Evolutionary conservation across 805 yeast genomes (phyloP).

Genomic region (Ogataea paraovalis): DNA sequence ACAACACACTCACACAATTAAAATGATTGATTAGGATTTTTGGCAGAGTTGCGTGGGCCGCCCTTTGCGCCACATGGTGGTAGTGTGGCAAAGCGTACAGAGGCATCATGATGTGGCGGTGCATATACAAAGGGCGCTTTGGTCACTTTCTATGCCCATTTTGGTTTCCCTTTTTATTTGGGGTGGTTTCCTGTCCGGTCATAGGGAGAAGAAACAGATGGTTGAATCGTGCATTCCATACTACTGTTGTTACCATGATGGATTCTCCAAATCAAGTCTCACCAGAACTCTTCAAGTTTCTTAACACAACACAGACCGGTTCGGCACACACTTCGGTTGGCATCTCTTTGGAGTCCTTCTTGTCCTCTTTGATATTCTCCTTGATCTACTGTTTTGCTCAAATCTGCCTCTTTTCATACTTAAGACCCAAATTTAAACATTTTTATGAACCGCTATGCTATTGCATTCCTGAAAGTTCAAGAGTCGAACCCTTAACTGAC

Average conservation of each 20-base stretch:
- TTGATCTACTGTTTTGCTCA: slow-evolving; percentile 52
- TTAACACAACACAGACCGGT: slow-evolving; percentile 20
- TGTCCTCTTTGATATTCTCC: slow-evolving; percentile 54
- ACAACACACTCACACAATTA: too few species aligned
- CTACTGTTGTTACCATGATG: too few species aligned
- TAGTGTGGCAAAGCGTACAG: background rate
- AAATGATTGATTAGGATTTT: too few species aligned
- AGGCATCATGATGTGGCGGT: background rate
- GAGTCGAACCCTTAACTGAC: slow-evolving; percentile 35
- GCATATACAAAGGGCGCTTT: too few species aligned
- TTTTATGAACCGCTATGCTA: slow-evolving; percentile 56
- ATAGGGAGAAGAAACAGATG: too few species aligned
- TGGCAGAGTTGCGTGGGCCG: too few species aligned
- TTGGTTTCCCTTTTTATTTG: background rate
- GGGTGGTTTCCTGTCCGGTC: too few species aligned
- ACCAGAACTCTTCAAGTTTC: slow-evolving; percentile 17
- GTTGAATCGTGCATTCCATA: too few species aligned
- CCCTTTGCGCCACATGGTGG: too few species aligned
- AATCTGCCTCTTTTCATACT: slow-evolving; percentile 36
- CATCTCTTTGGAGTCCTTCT: slow-evolving; percentile 50
- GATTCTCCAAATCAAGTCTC: background rate
- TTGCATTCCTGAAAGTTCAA: slow-evolving; percentile 38
- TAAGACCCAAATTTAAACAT: slow-evolving; percentile 33
- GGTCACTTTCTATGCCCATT: background rate
- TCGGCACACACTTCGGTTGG: slow-evolving; percentile 38